Evolutionary conservation across 1,284 basidiomycete species (phyloP), one percentile per base, ranked within the genome.

Genomic region (Cryptococcus sp.): DNA sequence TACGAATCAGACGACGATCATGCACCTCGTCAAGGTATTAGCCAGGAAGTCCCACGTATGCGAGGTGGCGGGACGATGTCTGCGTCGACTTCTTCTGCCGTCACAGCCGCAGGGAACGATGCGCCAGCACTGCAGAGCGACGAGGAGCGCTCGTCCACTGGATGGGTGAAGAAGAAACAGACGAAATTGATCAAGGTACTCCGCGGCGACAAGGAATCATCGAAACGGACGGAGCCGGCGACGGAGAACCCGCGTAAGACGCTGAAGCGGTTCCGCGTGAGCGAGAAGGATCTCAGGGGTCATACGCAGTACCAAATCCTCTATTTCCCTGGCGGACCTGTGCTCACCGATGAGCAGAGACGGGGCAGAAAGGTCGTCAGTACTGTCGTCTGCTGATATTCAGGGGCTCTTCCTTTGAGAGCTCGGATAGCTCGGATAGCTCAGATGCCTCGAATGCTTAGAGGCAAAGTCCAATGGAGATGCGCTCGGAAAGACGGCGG

Each of bases 181-280:
- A 47, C 48, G 4, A 57, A 64, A 52, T 39, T 55, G 25, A 60
- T 15, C 19, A 64, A 54, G 10, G 13, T 10, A 5, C 8, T 35
- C 4, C 30, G 13, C 30, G 30, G 8, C 27, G 22, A 22, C 55
- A 52, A 11, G 49, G 38, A 25, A 41, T 40, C 15, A 27, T 22
- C 50, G 16, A n/a, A 22, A 23, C n/a, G 19, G 35, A 19, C 40
- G 23, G 30, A 19, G 19, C 1, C 39, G 47, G 15, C 42, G 43
- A 45, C 54, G 56, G 23, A 47, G 20, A 43, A 49, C 27, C 27
- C 54, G 20, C 15, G 56, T 3, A 62, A 54, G 47, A 56, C 83
- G 3, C 69, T 86, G 50, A 81, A 80, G 42, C 58, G 76, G 25
- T 85, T 88, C 67, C 76, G 85, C 47, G 70, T 88, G 25, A 81